Percentiles rank a stretch among this genome's conserved stretches.
These are phyloP conservation scores for Malus hybrid DNA, from an alignment of 331 rosid genomes.

Conservation along the genomic window DNA sequence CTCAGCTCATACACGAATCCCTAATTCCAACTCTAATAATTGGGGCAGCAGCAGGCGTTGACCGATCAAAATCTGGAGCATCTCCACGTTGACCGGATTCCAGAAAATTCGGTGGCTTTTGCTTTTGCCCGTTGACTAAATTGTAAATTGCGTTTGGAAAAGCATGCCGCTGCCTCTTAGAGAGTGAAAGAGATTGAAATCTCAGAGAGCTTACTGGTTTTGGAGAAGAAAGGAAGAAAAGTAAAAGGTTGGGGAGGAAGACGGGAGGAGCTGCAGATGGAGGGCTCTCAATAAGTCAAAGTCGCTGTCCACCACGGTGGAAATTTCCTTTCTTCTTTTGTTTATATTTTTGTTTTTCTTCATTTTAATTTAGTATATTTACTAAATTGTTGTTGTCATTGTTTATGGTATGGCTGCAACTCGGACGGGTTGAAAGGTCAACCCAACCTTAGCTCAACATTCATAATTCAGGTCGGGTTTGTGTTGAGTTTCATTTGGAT, in stretches of 20 bases:
- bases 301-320: conserved; percentile 9
- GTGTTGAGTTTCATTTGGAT: too few relatives aligned
- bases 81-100: conserved; percentile 2
- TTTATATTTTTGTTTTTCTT: not conserved
- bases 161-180: not conserved
- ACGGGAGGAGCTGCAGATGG: not conserved
- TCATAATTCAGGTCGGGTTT: too few relatives aligned
- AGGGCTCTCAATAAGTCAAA: not conserved
- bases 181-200: not conserved
- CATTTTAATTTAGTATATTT: too few relatives aligned
- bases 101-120: not conserved
- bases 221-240: not conserved
- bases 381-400: too few relatives aligned
- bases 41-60: not conserved
- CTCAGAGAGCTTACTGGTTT: not conserved
- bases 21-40: not conserved
- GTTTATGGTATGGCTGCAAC: too few relatives aligned
- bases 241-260: not conserved
- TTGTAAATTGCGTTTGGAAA: not conserved
- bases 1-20: not conserved
- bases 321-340: not conserved
- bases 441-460: too few relatives aligned
- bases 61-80: conserved; percentile 1
- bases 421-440: too few relatives aligned
- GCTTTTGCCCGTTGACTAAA: not conserved